phyloP scores from a whole-genome alignment of 192 early-diverging fungal genomes.

The Coemansia sp. region DNA sequence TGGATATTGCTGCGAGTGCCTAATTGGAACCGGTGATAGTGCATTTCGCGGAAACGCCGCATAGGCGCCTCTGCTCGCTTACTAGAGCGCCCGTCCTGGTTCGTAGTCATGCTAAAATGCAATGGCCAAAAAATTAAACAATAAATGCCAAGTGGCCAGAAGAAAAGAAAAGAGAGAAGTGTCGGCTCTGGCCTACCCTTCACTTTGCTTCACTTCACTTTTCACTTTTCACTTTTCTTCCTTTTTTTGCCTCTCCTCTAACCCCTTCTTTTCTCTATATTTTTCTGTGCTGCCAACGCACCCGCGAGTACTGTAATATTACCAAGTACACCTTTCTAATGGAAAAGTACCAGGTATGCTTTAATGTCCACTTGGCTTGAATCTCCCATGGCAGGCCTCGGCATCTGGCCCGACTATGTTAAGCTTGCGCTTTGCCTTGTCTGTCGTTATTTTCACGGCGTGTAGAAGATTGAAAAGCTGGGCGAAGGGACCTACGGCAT shows the following conservation, averaged over 20 bases:
- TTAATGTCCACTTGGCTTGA: neutral
- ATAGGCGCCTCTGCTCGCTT: constrained; percentile 14
- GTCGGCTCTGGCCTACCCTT: neutral
- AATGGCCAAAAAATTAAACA: neutral
- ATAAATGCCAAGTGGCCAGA: neutral
- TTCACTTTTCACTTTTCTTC: neutral
- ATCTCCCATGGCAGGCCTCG: neutral
- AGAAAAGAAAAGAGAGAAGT: neutral
- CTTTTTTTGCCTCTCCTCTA: neutral
- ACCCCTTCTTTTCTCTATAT: neutral
- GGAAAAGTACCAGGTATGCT: constrained; percentile 65
- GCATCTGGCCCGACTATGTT: neutral
- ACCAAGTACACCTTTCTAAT: constrained; percentile 18
- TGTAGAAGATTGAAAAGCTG: constrained; percentile 96
- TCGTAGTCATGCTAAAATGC: neutral
- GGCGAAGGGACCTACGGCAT: constrained; percentile 98
- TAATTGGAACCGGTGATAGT: constrained; percentile 48
- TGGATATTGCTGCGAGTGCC: constrained; percentile 53
- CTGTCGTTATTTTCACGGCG: too few species aligned
- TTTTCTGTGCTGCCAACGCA: neutral
- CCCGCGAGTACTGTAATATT: constrained; percentile 11
- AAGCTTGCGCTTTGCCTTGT: neutral
- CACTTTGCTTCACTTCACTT: neutral
- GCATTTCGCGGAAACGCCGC: constrained; percentile 50
- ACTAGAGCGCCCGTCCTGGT: neutral